Percentiles rank a stretch among this genome's conserved stretches.
phyloP scores from a whole-genome alignment of 2,329 filamentous ascomycete genomes.

The Pseudocercospora vitis region DNA sequence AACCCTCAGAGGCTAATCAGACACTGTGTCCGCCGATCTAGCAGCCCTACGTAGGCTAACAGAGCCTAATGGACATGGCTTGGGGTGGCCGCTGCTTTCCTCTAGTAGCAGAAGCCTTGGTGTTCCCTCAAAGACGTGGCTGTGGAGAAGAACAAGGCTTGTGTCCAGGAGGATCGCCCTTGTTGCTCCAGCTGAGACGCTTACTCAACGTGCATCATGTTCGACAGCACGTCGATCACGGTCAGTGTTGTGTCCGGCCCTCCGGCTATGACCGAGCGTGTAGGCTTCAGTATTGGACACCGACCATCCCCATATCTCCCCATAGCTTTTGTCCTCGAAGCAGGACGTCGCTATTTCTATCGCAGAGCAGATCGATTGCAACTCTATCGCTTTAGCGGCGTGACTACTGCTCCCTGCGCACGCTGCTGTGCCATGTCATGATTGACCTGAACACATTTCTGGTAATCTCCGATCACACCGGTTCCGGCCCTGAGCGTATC shows the following conservation, averaged over 20 bases:
- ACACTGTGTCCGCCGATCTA: not conserved
- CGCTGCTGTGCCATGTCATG: slow-evolving; percentile 1
- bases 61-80: slow-evolving; percentile 2
- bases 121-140: no score
- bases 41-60: not conserved
- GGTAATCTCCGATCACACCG: slow-evolving; percentile 1
- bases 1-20: not conserved
- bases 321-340: not conserved
- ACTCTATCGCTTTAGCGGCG: not conserved
- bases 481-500: not conserved
- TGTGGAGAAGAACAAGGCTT: slow-evolving; percentile 2
- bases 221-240: not conserved
- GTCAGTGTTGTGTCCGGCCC: not conserved
- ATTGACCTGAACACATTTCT: not conserved
- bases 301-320: not conserved
- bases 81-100: not conserved
- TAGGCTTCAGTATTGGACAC: not conserved
- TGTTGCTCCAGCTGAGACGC: slow-evolving; percentile 4
- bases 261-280: not conserved
- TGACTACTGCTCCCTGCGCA: not conserved
- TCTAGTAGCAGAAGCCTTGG: no score
- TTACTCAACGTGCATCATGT: slow-evolving; percentile 1
- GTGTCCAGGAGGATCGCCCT: slow-evolving; percentile 1
- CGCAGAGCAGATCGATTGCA: not conserved
- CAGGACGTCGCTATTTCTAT: not conserved